phyloP scores from a whole-genome alignment of 2,329 filamentous ascomycete genomes.

The Xylaria sp. region DNA sequence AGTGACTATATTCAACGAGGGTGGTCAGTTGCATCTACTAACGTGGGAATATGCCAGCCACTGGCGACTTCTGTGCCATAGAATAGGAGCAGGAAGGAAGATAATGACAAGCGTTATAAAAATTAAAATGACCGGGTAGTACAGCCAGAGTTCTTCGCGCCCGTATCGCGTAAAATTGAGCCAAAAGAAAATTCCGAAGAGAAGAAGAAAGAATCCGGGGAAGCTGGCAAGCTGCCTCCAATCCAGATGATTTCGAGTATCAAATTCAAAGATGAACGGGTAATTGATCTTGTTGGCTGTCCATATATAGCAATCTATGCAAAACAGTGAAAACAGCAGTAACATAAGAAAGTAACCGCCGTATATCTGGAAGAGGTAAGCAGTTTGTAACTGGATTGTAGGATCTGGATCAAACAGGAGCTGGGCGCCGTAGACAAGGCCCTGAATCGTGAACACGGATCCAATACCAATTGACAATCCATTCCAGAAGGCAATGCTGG shows the following conservation, averaged over 20 bases:
- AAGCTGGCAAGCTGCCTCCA: conserved; percentile 91
- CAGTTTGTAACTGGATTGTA: conserved; percentile 63
- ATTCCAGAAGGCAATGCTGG: conserved; percentile 68
- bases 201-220: conserved; percentile 82
- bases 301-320: conserved; percentile 86
- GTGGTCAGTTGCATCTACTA: conserved; percentile 52
- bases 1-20: conserved; percentile 40
- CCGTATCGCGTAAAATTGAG: conserved; percentile 84
- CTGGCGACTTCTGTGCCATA: conserved; percentile 80
- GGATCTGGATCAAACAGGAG: conserved; percentile 63
- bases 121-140: conserved; percentile 86
- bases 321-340: conserved; percentile 84
- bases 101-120: conserved; percentile 73
- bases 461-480: conserved; percentile 76
- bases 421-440: conserved; percentile 68
- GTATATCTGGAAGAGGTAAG: conserved; percentile 87
- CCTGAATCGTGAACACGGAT: conserved; percentile 73
- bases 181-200: conserved; percentile 86
- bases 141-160: conserved; percentile 76
- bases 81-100: conserved; percentile 77
- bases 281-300: conserved; percentile 90
- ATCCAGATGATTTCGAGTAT: conserved; percentile 84
- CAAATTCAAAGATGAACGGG: conserved; percentile 95
- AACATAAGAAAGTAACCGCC: conserved; percentile 90
- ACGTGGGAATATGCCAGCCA: conserved; percentile 95